Base-by-base conservation (phyloP, 371 early-diverging fungal species). In the Amoeboaphelidium protococcarum region DNA sequence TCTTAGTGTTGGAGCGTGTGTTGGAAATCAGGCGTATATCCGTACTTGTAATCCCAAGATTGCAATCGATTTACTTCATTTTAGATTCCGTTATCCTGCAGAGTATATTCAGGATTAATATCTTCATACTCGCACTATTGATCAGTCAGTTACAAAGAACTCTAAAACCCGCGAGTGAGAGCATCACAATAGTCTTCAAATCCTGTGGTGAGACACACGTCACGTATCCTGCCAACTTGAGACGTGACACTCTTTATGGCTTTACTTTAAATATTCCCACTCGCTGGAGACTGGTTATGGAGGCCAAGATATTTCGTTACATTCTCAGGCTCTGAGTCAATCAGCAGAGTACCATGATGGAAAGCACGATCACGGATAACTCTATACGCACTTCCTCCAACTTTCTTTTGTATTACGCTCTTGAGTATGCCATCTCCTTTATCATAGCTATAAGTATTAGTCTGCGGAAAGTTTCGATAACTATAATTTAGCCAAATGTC, bases 271-370 rank as follows among this genome's bases (percentile, higher is more conserved):
- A 13, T 26, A 13, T 13, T 44, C 19, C 49, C n/a, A 23, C n/a
- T 45, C 47, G 16, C 26, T 12, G 16, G 41, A 22, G 10, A 51
- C 13, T 2, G 52, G 49, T 12, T 31, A 24, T 19, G 44, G 13
- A 26, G 31, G 3, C 25, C 50, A 22, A 48, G 26, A 31, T 24
- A 26, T 51, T 10, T 37, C 23, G 6, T 47, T n/a, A 40, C 42
- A 21, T 16, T 37, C n/a, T 42, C 22, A 25, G 16, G 31, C 50
- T 94, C 82, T 1, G 88, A 66, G 54, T 84, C 76, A 46, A 92
- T 82, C 41, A 95, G 62, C 92, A 92, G 88, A 6, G 96, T 95
- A 27, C 96, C 96, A 58, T 95, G 96, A 58, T 92, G 92, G 53
- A 86, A 91, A 1, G 94, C 83, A 47, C 80, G 61, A 1, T 62